These are phyloP conservation scores for Hemerocallis citrina DNA, from an alignment of 106 monocot genomes.

Conservation along the genomic window DNA sequence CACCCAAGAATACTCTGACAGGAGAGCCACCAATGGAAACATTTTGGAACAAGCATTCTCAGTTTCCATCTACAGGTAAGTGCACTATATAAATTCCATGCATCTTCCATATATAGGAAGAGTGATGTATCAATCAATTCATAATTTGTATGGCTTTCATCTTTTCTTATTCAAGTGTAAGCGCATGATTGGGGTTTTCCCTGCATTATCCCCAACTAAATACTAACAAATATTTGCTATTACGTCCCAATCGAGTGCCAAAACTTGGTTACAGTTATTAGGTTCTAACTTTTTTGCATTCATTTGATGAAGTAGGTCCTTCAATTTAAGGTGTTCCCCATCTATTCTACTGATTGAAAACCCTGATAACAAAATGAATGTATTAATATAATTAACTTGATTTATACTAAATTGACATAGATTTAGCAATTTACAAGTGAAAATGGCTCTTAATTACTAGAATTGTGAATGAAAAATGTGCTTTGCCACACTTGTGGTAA, in stretches of 20 bases:
- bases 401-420: background rate
- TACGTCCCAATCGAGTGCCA: too few relatives aligned
- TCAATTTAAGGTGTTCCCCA: too few relatives aligned
- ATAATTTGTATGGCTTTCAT: background rate
- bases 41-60: background rate
- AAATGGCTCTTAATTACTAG: background rate
- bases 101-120: too few relatives aligned
- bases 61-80: background rate
- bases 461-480: background rate
- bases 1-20: constrained; percentile 6
- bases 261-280: too few relatives aligned
- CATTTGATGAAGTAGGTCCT: too few relatives aligned
- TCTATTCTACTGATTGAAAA: too few relatives aligned
- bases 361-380: too few relatives aligned
- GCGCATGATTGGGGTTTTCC: background rate
- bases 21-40: background rate
- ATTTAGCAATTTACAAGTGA: too few relatives aligned
- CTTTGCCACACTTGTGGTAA: background rate
- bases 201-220: too few relatives aligned
- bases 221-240: too few relatives aligned
- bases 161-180: background rate
- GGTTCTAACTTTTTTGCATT: too few relatives aligned
- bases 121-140: too few relatives aligned
- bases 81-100: background rate
- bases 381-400: background rate